Conservation (phyloP, 2,329 filamentous ascomycete genomes). For the Alternaria infectoria region DNA sequence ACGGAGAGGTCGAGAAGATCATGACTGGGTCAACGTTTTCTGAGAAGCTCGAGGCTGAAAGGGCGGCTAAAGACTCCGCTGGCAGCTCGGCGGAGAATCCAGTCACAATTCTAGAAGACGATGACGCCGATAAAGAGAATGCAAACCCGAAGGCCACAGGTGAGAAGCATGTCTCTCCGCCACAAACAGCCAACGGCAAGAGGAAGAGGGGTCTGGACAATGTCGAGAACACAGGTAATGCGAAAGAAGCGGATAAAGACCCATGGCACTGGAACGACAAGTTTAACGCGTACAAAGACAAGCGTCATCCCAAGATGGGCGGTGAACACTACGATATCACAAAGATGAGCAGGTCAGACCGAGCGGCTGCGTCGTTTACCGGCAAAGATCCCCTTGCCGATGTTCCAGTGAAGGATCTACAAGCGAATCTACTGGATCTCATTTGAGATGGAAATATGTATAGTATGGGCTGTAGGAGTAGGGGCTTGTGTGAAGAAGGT, state of each 20-base stretch:
- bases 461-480: background rate
- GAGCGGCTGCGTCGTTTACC: conserved; percentile 12
- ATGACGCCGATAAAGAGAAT: conserved; percentile 12
- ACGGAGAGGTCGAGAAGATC: background rate
- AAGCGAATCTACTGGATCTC: conserved; percentile 11
- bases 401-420: conserved; percentile 10
- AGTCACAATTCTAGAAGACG: background rate
- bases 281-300: conserved; percentile 15
- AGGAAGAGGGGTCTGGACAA: conserved; percentile 1
- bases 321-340: conserved; percentile 29
- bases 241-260: conserved; percentile 9
- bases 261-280: conserved; percentile 19
- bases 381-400: conserved; percentile 21
- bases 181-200: background rate
- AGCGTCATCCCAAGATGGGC: conserved; percentile 3
- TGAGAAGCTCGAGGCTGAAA: background rate
- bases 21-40: background rate
- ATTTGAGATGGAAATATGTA: background rate
- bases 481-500: background rate
- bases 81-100: background rate
- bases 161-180: background rate
- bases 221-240: background rate
- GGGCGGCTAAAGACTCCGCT: background rate
- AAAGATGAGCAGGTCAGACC: conserved; percentile 20
- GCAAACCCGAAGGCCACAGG: background rate